These are phyloP conservation scores for Mollisiaceae sp. DNA, from an alignment of 2,329 filamentous ascomycete genomes.

Conservation along the genomic window DNA sequence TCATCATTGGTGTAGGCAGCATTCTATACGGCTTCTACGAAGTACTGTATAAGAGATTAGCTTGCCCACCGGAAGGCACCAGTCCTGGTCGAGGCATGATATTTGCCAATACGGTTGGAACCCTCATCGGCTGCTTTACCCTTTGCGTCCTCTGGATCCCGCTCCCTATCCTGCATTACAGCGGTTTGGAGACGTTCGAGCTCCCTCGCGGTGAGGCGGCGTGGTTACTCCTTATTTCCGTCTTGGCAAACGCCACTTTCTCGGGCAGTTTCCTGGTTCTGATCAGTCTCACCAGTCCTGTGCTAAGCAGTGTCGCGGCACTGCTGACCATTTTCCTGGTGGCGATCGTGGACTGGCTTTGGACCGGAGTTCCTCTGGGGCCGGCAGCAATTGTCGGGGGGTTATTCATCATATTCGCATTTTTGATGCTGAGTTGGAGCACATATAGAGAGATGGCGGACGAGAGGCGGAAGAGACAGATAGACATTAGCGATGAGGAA, in stretches of 20 bases:
- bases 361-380: conserved; percentile 78
- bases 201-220: conserved; percentile 79
- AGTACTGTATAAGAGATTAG: conserved; percentile 91
- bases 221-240: conserved; percentile 78
- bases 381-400: conserved; percentile 81
- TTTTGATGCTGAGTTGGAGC: conserved; percentile 85
- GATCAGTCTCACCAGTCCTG: conserved; percentile 90
- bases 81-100: conserved; percentile 57
- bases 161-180: conserved; percentile 42
- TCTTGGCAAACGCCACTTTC: conserved; percentile 88
- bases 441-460: conserved; percentile 94
- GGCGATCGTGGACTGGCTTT: conserved; percentile 85
- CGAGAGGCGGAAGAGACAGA: conserved; percentile 67
- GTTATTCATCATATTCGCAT: conserved; percentile 84
- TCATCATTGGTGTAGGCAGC: conserved; percentile 89
- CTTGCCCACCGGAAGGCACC: conserved; percentile 90
- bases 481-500: conserved; percentile 50
- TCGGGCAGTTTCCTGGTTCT: conserved; percentile 92
- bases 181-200: conserved; percentile 81
- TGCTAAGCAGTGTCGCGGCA: conserved; percentile 89
- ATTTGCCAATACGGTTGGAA: conserved; percentile 8
- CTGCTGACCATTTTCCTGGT: conserved; percentile 97
- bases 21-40: conserved; percentile 97
- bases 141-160: conserved; percentile 4
- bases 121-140: background rate